Conservation (phyloP, 805 yeast species). For the Ogataea pignaliae region DNA sequence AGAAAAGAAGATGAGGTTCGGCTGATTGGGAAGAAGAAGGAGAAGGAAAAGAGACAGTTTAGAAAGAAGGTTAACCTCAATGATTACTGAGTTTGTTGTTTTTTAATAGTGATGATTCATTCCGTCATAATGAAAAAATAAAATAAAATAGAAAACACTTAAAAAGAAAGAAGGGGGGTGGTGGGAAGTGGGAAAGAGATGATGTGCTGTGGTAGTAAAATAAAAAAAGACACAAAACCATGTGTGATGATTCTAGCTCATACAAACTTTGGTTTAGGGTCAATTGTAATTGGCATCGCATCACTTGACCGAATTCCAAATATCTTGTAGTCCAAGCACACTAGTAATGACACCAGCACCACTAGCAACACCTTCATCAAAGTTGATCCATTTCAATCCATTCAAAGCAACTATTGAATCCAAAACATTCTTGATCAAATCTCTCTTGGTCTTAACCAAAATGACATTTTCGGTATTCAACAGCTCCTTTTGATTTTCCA, state of each 20-base stretch:
- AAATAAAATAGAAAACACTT: no score
- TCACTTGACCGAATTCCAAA: conserved; percentile 50
- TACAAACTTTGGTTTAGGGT: neutral
- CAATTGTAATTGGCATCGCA: no score
- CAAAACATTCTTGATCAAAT: conserved; percentile 68
- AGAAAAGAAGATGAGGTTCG: conserved; percentile 21
- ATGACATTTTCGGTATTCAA: conserved; percentile 38
- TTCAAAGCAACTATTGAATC: conserved; percentile 75
- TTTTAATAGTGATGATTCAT: neutral
- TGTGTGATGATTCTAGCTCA: neutral
- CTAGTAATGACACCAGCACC: conserved; percentile 83
- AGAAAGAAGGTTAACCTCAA: conserved; percentile 14
- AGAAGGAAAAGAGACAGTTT: conserved; percentile 21
- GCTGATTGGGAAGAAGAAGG: conserved; percentile 16
- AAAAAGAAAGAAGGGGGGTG: neutral
- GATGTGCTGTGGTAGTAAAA: neutral
- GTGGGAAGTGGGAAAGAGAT: neutral
- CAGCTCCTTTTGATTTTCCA: conserved; percentile 26
- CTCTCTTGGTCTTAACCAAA: conserved; percentile 45
- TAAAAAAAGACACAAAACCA: neutral
- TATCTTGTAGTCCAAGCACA: conserved; percentile 65
- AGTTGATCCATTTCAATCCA: conserved; percentile 52
- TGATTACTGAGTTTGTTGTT: conserved; percentile 15
- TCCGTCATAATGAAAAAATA: no score
- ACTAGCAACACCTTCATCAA: conserved; percentile 78